Conservation (phyloP, 2,329 filamentous ascomycete species). For the Calycina marina region DNA sequence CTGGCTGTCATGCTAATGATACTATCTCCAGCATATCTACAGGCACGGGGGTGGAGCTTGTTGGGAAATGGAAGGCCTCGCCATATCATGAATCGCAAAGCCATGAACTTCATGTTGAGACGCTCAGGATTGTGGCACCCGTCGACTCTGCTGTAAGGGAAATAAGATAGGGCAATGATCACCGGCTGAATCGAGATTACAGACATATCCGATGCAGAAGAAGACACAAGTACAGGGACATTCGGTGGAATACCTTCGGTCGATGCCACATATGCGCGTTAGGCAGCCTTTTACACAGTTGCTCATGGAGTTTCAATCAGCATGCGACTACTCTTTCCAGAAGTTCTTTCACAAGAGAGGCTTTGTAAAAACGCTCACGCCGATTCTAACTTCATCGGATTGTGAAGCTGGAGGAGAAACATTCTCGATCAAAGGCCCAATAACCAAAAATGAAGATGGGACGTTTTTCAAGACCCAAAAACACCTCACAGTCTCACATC, state of each 20-base stretch:
- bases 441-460: constrained; percentile 25
- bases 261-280: constrained; percentile 72
- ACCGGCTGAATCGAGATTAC: constrained; percentile 11
- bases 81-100: too few species aligned
- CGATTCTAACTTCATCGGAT: constrained; percentile 90
- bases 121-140: constrained; percentile 56
- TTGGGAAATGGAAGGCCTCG: constrained; percentile 62
- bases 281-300: constrained; percentile 70
- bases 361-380: constrained; percentile 78
- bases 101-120: constrained; percentile 68
- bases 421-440: constrained; percentile 44
- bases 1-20: too few species aligned
- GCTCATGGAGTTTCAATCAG: constrained; percentile 69
- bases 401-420: constrained; percentile 95
- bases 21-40: constrained; percentile 51
- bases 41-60: constrained; percentile 65
- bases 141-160: constrained; percentile 52
- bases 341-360: constrained; percentile 58
- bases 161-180: constrained; percentile 1
- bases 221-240: constrained; percentile 59
- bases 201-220: constrained; percentile 91
- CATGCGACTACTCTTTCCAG: constrained; percentile 57
- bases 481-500: constrained; percentile 88
- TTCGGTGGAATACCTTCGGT: constrained; percentile 73
- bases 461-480: constrained; percentile 77